A percentile compares a stretch with the other conserved stretches of the same genome.
phyloP scores from a whole-genome alignment of 305 asterid species.

The Coffea humblotiana region DNA sequence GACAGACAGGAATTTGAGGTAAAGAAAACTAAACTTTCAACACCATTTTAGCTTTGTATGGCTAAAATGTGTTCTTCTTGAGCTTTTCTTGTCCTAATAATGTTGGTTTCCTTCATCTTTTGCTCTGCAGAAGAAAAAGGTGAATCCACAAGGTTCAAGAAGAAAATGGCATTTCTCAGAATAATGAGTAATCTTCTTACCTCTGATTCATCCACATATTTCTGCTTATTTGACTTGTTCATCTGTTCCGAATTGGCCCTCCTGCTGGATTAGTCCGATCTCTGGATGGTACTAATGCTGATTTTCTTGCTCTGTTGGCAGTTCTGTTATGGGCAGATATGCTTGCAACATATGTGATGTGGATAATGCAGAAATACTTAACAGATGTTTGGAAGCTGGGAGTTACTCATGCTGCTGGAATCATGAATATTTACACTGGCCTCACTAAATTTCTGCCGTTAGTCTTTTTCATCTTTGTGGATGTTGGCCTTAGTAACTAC shows the following conservation, averaged over 20 bases:
- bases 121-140: background rate
- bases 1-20: background rate
- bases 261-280: too few relatives aligned
- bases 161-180: conserved; percentile 22
- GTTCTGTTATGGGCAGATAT: conserved; percentile 32
- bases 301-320: conserved; percentile 2
- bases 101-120: background rate
- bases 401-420: conserved; percentile 28
- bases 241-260: too few relatives aligned
- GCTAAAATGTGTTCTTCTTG: too few relatives aligned
- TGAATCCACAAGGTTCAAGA: too few relatives aligned
- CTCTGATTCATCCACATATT: background rate
- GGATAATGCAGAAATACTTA: conserved; percentile 27
- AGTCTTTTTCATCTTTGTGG: conserved; percentile 13
- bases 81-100: background rate
- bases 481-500: conserved; percentile 16
- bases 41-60: too few relatives aligned
- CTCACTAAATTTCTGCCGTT: conserved; percentile 16
- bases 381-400: conserved; percentile 31
- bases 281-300: too few relatives aligned
- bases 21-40: background rate
- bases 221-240: background rate
- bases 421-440: conserved; percentile 27
- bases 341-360: conserved; percentile 22
- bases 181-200: conserved; percentile 10